Base-by-base conservation (phyloP, 768 basidiomycete genomes). In the Leccinum ochraceum region DNA sequence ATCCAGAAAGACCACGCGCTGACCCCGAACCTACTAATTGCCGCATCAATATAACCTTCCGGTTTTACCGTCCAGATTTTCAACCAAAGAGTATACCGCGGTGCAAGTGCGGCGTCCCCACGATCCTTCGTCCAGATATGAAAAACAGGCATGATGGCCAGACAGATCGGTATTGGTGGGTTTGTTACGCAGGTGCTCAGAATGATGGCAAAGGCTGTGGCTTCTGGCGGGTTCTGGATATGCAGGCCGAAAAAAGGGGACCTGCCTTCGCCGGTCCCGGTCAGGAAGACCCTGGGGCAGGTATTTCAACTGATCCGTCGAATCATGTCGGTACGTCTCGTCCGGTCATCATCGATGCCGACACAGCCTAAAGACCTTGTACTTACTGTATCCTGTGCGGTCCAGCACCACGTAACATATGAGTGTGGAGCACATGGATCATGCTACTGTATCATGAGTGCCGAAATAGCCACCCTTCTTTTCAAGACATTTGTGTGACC, bases 41-140 rank as follows among this genome's bases (percentile, higher is more conserved):
- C 64, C 84, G 90, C 26, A 92, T 94, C 67, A 94, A 94, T 66
- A 87, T 94, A 59, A 94, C 92, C 1, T 94, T 94, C 70, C 82
- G 92, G 16, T 94, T 94, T 69, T 94, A 88, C 64, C 83, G 92
- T 57, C 92, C 92, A 6, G 92, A 94, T 74, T 94, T 89, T 70
- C 77, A 78, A 24, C 83, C 92, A 4, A 68, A 76, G 24, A 84
- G 75, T 42, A 90, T 83, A 1, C 92, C 92, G 1, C 79, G 79
- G 49, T 94, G 92, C 67, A 83, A 86, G 65, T 94, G 92, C 68
- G 83, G 80, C 14, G 76, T 89, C 22, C 89, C 90, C 1, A 86
- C 83, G 10, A 82, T 90, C 46, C 75, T 93, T 54, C 76, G 90
- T 24, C 80, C 91, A 3, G 89, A 93, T 66, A 92, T 92, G 89